These are phyloP conservation scores for Saussurea involucrata DNA, from an alignment of 129 eudicot species.

Conservation along the genomic window DNA sequence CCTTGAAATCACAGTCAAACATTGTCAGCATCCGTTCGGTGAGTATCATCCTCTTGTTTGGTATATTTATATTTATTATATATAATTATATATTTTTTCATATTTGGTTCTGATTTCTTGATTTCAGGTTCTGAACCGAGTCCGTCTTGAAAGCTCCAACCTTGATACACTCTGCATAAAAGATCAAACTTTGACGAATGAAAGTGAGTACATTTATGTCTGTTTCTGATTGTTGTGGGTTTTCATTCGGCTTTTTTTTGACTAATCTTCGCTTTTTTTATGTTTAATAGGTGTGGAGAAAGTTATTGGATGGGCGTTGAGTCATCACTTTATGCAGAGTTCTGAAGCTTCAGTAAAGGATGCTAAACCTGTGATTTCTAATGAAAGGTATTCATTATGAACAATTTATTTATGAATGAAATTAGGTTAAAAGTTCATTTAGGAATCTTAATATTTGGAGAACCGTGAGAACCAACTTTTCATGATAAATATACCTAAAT, in stretches of 20 bases:
- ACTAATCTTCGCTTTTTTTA: slow-evolving; percentile 1
- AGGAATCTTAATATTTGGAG: neutral
- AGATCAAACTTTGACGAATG: slow-evolving; percentile 84
- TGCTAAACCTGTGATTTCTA: slow-evolving; percentile 59
- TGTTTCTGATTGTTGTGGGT: neutral
- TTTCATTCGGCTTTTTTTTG: neutral
- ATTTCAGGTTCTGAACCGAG: slow-evolving; percentile 66
- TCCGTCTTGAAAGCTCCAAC: slow-evolving; percentile 62
- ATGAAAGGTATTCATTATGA: slow-evolving; percentile 53
- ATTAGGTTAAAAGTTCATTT: neutral
- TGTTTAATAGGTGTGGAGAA: slow-evolving; percentile 62
- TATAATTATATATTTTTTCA: neutral
- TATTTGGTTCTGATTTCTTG: neutral
- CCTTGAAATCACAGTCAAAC: slow-evolving; percentile 75
- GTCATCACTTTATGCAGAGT: slow-evolving; percentile 84
- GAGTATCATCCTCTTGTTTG: slow-evolving; percentile 18
- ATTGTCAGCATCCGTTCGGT: slow-evolving; percentile 64
- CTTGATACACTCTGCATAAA: slow-evolving; percentile 64
- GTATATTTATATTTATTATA: neutral
- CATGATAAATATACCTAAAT: neutral
- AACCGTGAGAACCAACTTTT: neutral
- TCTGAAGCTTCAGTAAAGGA: slow-evolving; percentile 50
- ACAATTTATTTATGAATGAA: neutral
- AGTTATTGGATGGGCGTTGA: slow-evolving; percentile 86
- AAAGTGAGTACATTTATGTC: slow-evolving; percentile 43